Conservation (phyloP, 257 asterid species). For the Solanum clarkiae region DNA sequence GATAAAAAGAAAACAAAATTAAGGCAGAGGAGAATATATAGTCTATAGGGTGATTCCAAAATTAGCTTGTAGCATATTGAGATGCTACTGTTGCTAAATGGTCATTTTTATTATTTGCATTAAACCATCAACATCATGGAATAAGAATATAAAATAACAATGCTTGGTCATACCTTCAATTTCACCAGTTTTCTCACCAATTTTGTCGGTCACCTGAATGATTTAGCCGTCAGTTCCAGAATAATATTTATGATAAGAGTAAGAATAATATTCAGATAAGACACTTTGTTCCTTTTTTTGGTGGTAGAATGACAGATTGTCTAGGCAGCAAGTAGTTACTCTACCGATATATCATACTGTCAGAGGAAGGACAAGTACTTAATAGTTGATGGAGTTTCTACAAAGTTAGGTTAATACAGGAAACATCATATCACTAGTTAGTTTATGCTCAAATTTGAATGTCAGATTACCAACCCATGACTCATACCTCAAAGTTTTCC, state of each 20-base stretch:
- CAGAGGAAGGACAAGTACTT: neutral
- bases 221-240: conserved; percentile 10
- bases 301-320: neutral
- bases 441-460: neutral
- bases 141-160: neutral
- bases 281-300: neutral
- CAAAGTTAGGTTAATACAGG: neutral
- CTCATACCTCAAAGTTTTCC: neutral
- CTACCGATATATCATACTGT: neutral
- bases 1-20: neutral
- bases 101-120: neutral
- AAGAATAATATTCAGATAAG: neutral
- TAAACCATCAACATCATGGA: neutral
- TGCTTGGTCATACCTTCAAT: conserved; percentile 29
- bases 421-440: neutral
- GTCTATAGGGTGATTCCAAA: neutral
- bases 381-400: neutral
- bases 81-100: neutral
- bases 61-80: neutral
- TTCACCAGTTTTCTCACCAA: conserved; percentile 17
- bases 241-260: neutral
- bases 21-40: neutral
- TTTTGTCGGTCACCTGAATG: conserved; percentile 34
- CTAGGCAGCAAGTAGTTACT: neutral
- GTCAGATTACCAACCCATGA: neutral